These are phyloP conservation scores for Amesomyces nigricolor DNA, from an alignment of 2,329 filamentous ascomycete species.

Conservation along the genomic window DNA sequence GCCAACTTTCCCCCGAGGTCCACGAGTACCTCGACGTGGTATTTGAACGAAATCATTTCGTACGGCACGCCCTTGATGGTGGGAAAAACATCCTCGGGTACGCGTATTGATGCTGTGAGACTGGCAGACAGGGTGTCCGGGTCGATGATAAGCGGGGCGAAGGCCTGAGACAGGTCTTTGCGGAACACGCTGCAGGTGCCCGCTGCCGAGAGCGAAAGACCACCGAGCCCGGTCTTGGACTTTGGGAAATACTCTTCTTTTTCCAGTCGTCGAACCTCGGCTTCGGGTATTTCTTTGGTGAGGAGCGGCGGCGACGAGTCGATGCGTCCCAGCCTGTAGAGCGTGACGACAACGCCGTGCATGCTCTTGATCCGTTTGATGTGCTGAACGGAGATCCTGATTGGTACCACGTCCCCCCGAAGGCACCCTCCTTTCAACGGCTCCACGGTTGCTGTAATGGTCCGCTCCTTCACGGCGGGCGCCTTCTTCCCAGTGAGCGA, in stretches of 20 bases:
- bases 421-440: constrained; percentile 77
- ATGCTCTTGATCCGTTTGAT: constrained; percentile 86
- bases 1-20: constrained; percentile 84
- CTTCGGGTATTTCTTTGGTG: constrained; percentile 51
- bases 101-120: constrained; percentile 74
- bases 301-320: constrained; percentile 62
- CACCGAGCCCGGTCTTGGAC: constrained; percentile 79
- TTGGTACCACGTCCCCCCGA: constrained; percentile 74
- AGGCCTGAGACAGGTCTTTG: constrained; percentile 86
- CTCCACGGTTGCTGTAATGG: constrained; percentile 82
- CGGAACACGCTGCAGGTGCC: constrained; percentile 89
- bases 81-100: constrained; percentile 87
- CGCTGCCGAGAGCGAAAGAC: constrained; percentile 78
- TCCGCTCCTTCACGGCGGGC: constrained; percentile 57
- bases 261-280: constrained; percentile 61
- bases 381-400: constrained; percentile 79
- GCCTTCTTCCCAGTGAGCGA: constrained; percentile 32
- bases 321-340: constrained; percentile 86
- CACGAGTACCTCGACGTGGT: constrained; percentile 86
- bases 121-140: constrained; percentile 70
- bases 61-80: constrained; percentile 87
- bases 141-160: constrained; percentile 83
- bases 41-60: constrained; percentile 91
- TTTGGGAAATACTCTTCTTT: constrained; percentile 83
- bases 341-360: constrained; percentile 85